Evolutionary conservation across 1,284 basidiomycete genomes (phyloP), one percentile per base, ranked within the genome.

Genomic region (Inonotus hispidus): DNA sequence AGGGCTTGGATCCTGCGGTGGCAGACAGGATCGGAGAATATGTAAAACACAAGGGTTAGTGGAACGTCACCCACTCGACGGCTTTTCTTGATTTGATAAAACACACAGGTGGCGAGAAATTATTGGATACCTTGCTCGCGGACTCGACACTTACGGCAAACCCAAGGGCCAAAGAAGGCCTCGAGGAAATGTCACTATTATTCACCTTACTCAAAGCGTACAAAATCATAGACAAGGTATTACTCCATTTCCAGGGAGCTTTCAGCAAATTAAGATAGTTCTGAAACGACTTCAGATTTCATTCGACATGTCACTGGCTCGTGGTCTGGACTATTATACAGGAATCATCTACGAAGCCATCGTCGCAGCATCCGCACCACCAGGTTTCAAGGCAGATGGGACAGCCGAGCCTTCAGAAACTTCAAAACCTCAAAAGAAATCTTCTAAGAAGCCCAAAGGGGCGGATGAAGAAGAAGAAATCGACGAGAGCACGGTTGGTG

Each of bases 271-370:
- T 21, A 2, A 43, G 7, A 1, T 21, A 10, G n/a, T n/a, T n/a
- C 41, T 43, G 16, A 67, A 29, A 45, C 14, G 13, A 53, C 19
- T 35, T 32, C 37, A 94, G 90, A 84, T 98, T 70, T 95, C 93
- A 7, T 98, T 99, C 72, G 96, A 99, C 75, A 84, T 99, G 68
- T 96, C 93, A 7, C 84, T 99, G 23, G 97, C 97, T 7, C 88
- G 97, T 38, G 96, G 96, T 25, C 82, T 99, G 39, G 97, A 99
- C 74, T 99, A 99, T 76, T 98, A 99, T 77, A 99, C 96, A 1
- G 96, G 97, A 43, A 88, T 99, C 70, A 99, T 99, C 72, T 98
- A 98, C 78, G 97, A 99, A 76, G 97, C 94, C 45, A 84, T 95
- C 68, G 92, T 94, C 25, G 93, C 93, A 68, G 92, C 87, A 1